Base-by-base conservation (phyloP, 805 yeast species). In the Wickerhamiella azymoides region DNA sequence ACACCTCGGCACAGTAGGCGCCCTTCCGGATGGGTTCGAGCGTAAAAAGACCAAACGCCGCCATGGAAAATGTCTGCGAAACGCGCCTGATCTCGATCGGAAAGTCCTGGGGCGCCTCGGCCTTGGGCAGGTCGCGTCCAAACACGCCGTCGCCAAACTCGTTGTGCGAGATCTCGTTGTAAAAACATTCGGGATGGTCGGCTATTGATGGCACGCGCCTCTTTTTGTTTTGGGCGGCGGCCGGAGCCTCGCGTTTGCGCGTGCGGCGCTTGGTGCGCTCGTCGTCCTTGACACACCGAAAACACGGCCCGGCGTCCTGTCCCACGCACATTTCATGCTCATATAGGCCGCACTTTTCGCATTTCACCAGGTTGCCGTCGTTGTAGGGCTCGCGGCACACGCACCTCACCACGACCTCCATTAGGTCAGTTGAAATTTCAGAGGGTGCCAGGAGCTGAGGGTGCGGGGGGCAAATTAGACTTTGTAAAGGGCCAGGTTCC, bases 301-400 rank as follows among this genome's bases (percentile, higher is more conserved):
- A 30, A n/a, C 33, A 30, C 14, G 33, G 33, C 14, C 33, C 33
- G 11, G 33, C 14, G 33, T 7, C 8, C 16, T 10, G 16, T 8
- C 33, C 81, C 74, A 85, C 84, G 62, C 97, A 88, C n/a, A 75
- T 69, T 24, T 92, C 86, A 64, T 88, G 97, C 60, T 88, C 96
- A 96, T 96, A 88, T 50, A 94, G 75, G 61, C 74, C 79, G 62
- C 97, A 88, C 28, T 76, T 71, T 60, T 86, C 96, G 65, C 97
- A 88, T 62, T 89, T 96, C 49, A 88, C 82, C 1, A 96, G 86
- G 61, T 83, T 84, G 0, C 96, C 95, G 61, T 88, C 96, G 62
- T 88, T 96, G 51, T 88, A 94, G 49, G 77, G 84, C 54, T 70
- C 77, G 1, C 78, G 85, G 68, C 96, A 88, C 7, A 88, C 75